Base-by-base conservation (phyloP, 441 rosid species). In the Dalechampia spathulata region DNA sequence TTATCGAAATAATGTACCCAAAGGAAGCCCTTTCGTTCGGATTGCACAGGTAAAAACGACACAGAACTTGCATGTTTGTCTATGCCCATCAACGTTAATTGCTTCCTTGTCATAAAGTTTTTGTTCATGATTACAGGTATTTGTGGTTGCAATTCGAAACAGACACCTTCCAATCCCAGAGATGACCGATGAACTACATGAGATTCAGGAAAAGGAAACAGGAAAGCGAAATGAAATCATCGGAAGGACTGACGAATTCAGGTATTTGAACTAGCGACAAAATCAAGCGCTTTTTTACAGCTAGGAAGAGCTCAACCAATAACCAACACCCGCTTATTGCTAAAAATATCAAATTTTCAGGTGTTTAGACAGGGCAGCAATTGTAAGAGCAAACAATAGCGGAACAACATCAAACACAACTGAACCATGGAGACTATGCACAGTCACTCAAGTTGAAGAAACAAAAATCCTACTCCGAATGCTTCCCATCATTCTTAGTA, bases 391-490 rank as follows among this genome's bases (percentile, higher is more conserved):
- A n/a, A 15, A 42, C 2, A 32, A 27, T 16, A 55, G 26, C 40
- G 64, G 61, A 49, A 58, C 74, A 51, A 3, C 34, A 30, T 3
- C 34, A 30, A 30, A 30, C 8, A 3, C 34, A 3, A 30, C 34
- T 8, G 34, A 8, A 30, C 34, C 34, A 30, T 30, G 34, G 34
- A 30, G 8, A 4, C 55, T 78, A 17, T 75, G 83, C 71, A 77
- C 81, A 1, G 83, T 77, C 52, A 77, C 87, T 19, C 85, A 81
- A 67, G 74, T 81, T 6, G 90, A 83, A 69, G 85, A 83, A 79
- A 72, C 85, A 6, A 83, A 83, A 63, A 81, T 81, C 65, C 40
- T 83, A 20, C 25, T 79, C 36, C 73, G 86, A 10, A 81, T 83
- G 87, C 74, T 77, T 21, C 90, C 90, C 0, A 75, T 81, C 34